Evolutionary conservation across 2,329 filamentous ascomycete genomes (phyloP).

Genomic region (Cryoendolithus antarcticus): DNA sequence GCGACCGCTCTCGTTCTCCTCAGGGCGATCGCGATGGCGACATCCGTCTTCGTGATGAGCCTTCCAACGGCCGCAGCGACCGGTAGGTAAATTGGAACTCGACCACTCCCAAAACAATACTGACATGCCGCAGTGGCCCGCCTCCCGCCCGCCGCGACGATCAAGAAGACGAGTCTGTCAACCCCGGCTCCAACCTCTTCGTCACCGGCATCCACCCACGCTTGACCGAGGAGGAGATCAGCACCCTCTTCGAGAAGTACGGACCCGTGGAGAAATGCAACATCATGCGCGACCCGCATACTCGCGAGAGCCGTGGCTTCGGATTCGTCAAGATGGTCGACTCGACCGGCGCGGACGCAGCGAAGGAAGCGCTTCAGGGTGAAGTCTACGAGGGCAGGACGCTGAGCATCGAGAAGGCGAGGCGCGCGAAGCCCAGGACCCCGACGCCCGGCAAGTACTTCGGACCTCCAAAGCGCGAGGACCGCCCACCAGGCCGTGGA

Average conservation of each 20-base stretch:
- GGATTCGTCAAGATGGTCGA: conserved; percentile 99
- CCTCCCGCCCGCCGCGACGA: conserved; percentile 32
- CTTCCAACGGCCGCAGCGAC: conserved; percentile 47
- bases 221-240: conserved; percentile 78
- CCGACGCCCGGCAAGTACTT: conserved; percentile 99
- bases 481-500: conserved; percentile 1
- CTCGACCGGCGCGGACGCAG: conserved; percentile 86
- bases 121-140: conserved; percentile 29
- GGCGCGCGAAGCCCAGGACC: conserved; percentile 84
- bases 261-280: conserved; percentile 98
- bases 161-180: conserved; percentile 61
- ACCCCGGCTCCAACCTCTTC: conserved; percentile 95
- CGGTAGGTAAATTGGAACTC: conserved; percentile 28
- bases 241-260: conserved; percentile 95
- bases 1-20: conserved; percentile 55
- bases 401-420: conserved; percentile 96
- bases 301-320: conserved; percentile 95
- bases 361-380: conserved; percentile 89
- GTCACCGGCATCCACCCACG: conserved; percentile 96
- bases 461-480: conserved; percentile 84
- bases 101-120: conserved; percentile 8
- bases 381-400: conserved; percentile 92
- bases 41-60: conserved; percentile 51
- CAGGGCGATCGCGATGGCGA: conserved; percentile 42
- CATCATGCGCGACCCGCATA: conserved; percentile 98